phyloP scores from a whole-genome alignment of 352 stramenopile genomes.

The Ophiocytium majus region DNA sequence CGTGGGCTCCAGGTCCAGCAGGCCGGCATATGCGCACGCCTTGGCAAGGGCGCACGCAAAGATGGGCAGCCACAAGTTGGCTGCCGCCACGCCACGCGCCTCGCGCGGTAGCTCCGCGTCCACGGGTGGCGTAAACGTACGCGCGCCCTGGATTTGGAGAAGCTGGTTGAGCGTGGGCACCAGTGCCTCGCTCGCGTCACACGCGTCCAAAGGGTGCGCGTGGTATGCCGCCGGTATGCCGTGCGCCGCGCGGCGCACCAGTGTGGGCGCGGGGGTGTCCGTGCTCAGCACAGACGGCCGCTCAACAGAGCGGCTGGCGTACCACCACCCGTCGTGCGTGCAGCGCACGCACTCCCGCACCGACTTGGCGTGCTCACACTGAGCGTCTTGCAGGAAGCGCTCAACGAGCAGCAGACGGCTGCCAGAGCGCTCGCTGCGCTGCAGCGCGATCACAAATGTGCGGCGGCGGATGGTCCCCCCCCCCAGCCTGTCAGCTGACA shows the following conservation, averaged over 20 bases:
- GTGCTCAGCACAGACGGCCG: not conserved
- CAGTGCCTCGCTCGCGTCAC: not conserved
- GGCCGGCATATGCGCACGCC: not conserved
- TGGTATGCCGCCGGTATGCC: not conserved
- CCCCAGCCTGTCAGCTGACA: not conserved
- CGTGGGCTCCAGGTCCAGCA: not conserved
- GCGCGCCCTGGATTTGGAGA: not conserved
- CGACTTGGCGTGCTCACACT: not conserved
- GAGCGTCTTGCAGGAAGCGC: not conserved
- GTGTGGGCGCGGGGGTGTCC: not conserved
- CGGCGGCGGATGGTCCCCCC: not conserved
- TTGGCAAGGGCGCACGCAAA: not conserved
- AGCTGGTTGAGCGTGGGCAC: not conserved
- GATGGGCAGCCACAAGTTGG: not conserved
- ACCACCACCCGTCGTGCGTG: not conserved
- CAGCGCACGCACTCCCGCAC: not conserved
- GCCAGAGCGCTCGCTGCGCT: not conserved
- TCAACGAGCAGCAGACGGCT: not conserved
- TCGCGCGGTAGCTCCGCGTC: not conserved
- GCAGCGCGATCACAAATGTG: not conserved
- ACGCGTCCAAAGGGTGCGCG: not conserved
- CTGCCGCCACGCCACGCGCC: not conserved
- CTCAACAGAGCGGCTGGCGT: not conserved
- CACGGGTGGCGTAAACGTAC: too few species aligned
- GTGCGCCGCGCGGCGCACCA: not conserved